These are phyloP conservation scores for Rhizopus arrhizus DNA, from an alignment of 371 early-diverging fungal genomes.

Conservation along the genomic window DNA sequence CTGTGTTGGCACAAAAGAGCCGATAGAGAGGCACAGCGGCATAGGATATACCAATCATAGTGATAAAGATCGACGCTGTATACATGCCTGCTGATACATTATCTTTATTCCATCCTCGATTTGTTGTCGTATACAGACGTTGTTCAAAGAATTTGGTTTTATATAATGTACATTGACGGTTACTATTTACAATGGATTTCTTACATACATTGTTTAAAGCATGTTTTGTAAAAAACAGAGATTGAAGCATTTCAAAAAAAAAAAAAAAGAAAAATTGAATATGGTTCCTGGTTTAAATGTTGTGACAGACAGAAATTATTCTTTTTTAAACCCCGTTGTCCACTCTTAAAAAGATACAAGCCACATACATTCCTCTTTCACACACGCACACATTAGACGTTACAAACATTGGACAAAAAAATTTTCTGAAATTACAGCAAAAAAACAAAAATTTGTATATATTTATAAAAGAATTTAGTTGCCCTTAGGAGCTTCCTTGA, in stretches of 20 bases:
- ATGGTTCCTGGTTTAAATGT: not conserved
- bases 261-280: not conserved
- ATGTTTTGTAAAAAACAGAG: not conserved
- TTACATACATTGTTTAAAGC: not conserved
- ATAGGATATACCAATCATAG: conserved; percentile 88
- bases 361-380: not conserved
- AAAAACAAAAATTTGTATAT: conserved; percentile 1
- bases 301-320: not conserved
- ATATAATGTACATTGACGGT: no score
- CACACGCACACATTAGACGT: no score
- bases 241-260: not conserved
- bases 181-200: no score
- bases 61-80: conserved; percentile 78
- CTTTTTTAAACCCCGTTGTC: no score
- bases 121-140: no score
- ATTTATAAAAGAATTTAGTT: conserved; percentile 4
- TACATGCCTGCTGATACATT: conserved; percentile 69
- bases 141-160: not conserved
- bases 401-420: not conserved
- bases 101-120: not conserved
- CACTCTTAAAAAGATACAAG: not conserved
- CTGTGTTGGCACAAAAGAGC: conserved; percentile 91
- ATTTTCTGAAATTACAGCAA: conserved; percentile 5
- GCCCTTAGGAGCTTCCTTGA: conserved; percentile 49
- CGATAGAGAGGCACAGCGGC: conserved; percentile 97